Conservation (phyloP, 306 rosid genomes). For the Cucurbita maxima region DNA sequence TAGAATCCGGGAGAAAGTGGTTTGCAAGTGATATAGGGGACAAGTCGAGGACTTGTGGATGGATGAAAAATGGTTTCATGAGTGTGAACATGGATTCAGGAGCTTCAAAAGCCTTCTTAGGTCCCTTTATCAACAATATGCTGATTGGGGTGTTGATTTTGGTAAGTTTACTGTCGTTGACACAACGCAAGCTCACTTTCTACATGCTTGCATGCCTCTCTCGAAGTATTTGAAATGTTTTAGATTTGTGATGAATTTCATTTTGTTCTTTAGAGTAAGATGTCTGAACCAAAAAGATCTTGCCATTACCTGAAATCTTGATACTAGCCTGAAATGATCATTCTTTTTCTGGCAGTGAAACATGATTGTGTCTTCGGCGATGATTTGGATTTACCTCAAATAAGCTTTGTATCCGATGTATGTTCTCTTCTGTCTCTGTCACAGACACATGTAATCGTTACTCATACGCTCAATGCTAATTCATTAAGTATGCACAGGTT, state of each 20-base stretch:
- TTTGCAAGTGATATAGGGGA: slow-evolving; percentile 69
- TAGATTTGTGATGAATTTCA: background rate
- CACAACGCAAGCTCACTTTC: background rate
- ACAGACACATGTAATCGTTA: background rate
- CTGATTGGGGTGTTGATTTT: slow-evolving; percentile 87
- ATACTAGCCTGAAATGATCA: background rate
- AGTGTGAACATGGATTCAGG: slow-evolving; percentile 63
- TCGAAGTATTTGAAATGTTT: background rate
- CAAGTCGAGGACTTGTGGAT: slow-evolving; percentile 53
- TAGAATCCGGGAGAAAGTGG: slow-evolving; percentile 65
- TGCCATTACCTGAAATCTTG: background rate
- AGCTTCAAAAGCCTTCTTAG: slow-evolving; percentile 81
- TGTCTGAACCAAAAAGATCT: background rate
- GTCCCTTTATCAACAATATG: slow-evolving; percentile 75
- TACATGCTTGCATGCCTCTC: background rate
- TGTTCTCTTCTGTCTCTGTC: background rate
- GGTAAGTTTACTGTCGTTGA: slow-evolving; percentile 33
- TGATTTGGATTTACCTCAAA: slow-evolving; percentile 72
- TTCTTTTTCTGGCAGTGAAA: slow-evolving; percentile 46
- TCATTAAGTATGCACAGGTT: slow-evolving; percentile 27
- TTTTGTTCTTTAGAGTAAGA: background rate
- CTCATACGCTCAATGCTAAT: background rate
- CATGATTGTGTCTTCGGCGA: slow-evolving; percentile 91
- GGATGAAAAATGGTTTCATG: slow-evolving; percentile 93
- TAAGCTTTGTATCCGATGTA: slow-evolving; percentile 68